These are phyloP conservation scores for Penicillium mononematosum DNA, from an alignment of 495 filamentous ascomycete genomes.

Conservation along the genomic window DNA sequence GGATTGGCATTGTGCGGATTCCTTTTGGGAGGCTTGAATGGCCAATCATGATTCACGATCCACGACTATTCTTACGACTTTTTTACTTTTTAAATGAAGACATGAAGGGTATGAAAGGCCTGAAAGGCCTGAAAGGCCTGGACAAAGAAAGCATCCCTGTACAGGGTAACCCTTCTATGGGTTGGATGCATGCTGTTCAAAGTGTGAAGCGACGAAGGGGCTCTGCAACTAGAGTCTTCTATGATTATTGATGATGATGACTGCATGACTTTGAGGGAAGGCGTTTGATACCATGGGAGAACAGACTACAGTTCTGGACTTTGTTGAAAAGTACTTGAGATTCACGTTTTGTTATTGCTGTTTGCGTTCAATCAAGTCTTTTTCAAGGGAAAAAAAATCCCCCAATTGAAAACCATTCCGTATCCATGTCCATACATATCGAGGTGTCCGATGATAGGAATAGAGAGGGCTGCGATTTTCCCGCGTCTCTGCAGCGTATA, in stretches of 20 bases:
- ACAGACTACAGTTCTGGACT: background rate
- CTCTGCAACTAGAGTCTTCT: slow-evolving; percentile 2
- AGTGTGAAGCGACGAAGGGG: background rate
- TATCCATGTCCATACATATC: background rate
- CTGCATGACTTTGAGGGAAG: slow-evolving; percentile 6
- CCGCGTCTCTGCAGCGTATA: background rate
- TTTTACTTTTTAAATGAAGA: background rate
- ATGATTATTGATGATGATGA: slow-evolving; percentile 21
- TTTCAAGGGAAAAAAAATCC: background rate
- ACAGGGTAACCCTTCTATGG: background rate
- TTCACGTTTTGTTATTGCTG: slow-evolving; percentile 3
- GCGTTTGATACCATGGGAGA: slow-evolving; percentile 8
- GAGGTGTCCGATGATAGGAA: background rate
- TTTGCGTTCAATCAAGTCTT: slow-evolving; percentile 1
- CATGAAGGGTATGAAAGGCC: background rate
- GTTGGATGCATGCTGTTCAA: background rate
- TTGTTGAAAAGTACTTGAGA: slow-evolving; percentile 3
- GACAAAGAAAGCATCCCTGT: background rate
- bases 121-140: background rate
- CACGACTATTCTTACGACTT: background rate
- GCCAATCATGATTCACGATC: background rate
- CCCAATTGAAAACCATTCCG: background rate
- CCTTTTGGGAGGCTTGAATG: background rate
- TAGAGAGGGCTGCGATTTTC: background rate
- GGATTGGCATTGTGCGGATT: background rate